Base-by-base conservation (phyloP, 306 rosid genomes). In the Cicer bijugum region DNA sequence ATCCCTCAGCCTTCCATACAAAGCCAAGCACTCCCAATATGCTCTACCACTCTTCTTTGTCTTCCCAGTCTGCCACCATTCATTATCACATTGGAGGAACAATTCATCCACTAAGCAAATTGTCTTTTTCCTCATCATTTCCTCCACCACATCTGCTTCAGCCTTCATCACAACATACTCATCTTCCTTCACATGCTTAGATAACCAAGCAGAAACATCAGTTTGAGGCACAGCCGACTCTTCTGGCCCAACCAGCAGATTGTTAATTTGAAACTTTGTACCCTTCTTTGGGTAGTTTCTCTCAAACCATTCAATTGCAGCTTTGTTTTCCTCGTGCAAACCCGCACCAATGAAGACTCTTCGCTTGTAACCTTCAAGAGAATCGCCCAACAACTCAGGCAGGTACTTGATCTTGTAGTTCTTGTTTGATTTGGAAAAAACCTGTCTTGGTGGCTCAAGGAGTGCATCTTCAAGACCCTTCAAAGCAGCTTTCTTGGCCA, bases 161-260 rank as follows among this genome's bases (percentile, higher is more conserved):
- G 89, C 96, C 80, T 89, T 89, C 86, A 89, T 84, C 80, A 89
- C 96, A 28, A 87, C 90, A 40, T 80, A 84, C 43, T 84, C 92
- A 28, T 81, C 88, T 71, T 82, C 85, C 71, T 62, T 67, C 72
- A 82, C 85, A 75, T 77, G 86, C 67, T 69, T 78, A 16, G 52
- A 64, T 60, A 86, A 72, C 96, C 96, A 89, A 75, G 50, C 85
- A 5, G 88, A 76, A 67, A 77, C 76, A 46, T 69, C 85, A 1
- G 55, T 75, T 61, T 1, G 77, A 2, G 14, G 47, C 42, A 5
- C 20, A 44, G 15, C 44, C 1, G 7, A n/a, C n/a, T 66, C 82
- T 48, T 84, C 70, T 5, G 74, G 77, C 42, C 33, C 78, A 50
- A 69, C 63, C 50, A 70, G 70, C 10, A 82, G 60, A 81, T 68